Base-by-base conservation (phyloP, 805 yeast species). In the Blastobotrys peoriensis region DNA sequence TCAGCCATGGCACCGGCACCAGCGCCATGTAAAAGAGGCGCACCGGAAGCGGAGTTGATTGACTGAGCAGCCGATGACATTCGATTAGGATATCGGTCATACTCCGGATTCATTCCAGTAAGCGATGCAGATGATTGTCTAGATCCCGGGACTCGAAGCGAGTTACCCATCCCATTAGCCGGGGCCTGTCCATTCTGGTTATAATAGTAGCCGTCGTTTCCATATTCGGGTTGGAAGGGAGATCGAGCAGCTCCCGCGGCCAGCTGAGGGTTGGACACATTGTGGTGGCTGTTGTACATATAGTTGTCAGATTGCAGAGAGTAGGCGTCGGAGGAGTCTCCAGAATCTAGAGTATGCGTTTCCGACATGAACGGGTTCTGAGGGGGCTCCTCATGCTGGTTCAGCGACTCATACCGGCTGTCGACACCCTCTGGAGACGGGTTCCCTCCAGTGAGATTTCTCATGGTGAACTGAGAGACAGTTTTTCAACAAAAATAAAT, bases 1-100 rank as follows among this genome's bases (percentile, higher is more conserved):
- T 28, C 30, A 33, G 30, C 45, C 45, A 20, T 13, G 9, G 35
- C 22, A 13, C 35, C 37, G 13, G 28, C 43, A 9, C 37, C 43
- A 3, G 28, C 19, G 4, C 27, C 38, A 33, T 33, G 33, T 16
- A 51, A 18, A 13, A 50, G 38, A 17, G 57, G 52, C 18, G 49
- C 55, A 5, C 48, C 50, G 16, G 54, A 45, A 9, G 48, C 49
- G 4, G 49, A 42, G 10, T 42, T 39, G 27, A 53, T 37, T 10
- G 57, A 52, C 4, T 56, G 55, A 8, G 56, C 57, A 5, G 56
- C 56, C 3, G 59, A 56, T 27, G 49, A 30, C 34, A 51, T 55
- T 9, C 65, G 50, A 27, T 59, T 51, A 17, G 69, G 68, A 49
- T 64, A 64, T 30, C 69, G 55, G 52, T 64, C 68, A 37, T 58